Conservation (phyloP, 306 rosid species). For the Quercus suber region DNA sequence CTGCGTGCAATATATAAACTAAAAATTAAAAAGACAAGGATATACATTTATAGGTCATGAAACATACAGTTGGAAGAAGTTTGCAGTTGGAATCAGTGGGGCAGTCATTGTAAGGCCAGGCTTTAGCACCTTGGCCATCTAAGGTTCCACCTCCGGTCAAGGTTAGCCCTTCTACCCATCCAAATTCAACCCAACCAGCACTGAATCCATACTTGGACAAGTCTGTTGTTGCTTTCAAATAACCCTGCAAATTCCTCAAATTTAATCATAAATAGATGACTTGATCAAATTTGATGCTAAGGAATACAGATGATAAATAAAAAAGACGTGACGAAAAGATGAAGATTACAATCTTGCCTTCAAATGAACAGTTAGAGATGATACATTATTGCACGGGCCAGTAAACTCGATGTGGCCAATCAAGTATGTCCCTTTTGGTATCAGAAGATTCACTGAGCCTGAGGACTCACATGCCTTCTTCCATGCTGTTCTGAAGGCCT, state of each 20-base stretch:
- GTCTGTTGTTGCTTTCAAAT: slow-evolving; percentile 46
- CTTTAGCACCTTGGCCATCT: slow-evolving; percentile 50
- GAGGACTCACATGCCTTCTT: slow-evolving; percentile 36
- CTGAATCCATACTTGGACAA: slow-evolving; percentile 34
- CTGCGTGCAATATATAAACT: not conserved
- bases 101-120: slow-evolving; percentile 54
- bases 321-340: not conserved
- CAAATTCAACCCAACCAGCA: slow-evolving; percentile 42
- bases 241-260: slow-evolving; percentile 32
- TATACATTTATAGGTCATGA: not conserved
- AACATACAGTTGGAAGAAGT: slow-evolving; percentile 47
- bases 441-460: slow-evolving; percentile 33
- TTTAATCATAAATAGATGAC: not conserved
- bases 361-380: slow-evolving; percentile 30
- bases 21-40: not conserved
- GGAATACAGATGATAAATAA: not conserved
- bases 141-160: slow-evolving; percentile 53
- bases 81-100: slow-evolving; percentile 34
- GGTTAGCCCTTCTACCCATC: slow-evolving; percentile 33
- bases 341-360: slow-evolving; percentile 29
- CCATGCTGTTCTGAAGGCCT: slow-evolving; percentile 46
- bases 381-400: slow-evolving; percentile 43
- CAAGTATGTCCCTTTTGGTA: slow-evolving; percentile 44
- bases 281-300: not conserved
- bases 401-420: slow-evolving; percentile 38